Percentiles rank a stretch among this genome's conserved stretches.
phyloP scores from a whole-genome alignment of 1,139 yeast genomes.

The Taphrina populina region DNA sequence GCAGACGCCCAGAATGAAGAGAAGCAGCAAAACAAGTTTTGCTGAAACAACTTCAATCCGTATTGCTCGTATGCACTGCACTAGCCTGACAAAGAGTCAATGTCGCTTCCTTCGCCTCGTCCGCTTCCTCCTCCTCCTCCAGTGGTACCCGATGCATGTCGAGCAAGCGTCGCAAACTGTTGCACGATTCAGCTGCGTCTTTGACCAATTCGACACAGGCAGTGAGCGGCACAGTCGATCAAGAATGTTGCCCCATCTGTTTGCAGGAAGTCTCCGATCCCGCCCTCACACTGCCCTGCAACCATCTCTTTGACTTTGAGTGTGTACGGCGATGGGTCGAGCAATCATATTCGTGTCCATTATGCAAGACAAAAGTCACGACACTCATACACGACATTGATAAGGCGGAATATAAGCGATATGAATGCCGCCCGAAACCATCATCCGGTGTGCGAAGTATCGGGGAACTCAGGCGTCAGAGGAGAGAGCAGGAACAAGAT shows the following conservation, averaged over 20 bases:
- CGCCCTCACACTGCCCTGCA: constrained; percentile 23
- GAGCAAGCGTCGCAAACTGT: constrained; percentile 8
- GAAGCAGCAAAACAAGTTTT: too few relatives aligned
- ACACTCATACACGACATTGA: constrained; percentile 4
- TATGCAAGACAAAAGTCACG: constrained; percentile 14
- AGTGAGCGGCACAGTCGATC: neutral
- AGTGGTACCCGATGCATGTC: constrained; percentile 9
- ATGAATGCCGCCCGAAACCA: neutral
- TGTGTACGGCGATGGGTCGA: constrained; percentile 30
- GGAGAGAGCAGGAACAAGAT: constrained; percentile 11
- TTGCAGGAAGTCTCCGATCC: constrained; percentile 9
- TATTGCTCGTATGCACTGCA: too few relatives aligned
- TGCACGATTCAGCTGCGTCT: neutral
- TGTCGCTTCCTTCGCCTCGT: too few relatives aligned
- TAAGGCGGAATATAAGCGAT: neutral
- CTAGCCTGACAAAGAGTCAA: too few relatives aligned
- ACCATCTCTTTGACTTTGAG: constrained; percentile 17
- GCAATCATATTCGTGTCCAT: constrained; percentile 10
- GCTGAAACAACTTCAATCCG: too few relatives aligned
- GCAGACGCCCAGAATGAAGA: too few relatives aligned
- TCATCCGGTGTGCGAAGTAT: constrained; percentile 1
- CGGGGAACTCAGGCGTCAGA: constrained; percentile 17
- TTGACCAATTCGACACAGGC: neutral
- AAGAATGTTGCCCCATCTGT: constrained; percentile 20
- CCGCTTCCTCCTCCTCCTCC: too few relatives aligned